phyloP scores from a whole-genome alignment of 768 basidiomycete genomes.

The Xerocomellus chrysenteron region DNA sequence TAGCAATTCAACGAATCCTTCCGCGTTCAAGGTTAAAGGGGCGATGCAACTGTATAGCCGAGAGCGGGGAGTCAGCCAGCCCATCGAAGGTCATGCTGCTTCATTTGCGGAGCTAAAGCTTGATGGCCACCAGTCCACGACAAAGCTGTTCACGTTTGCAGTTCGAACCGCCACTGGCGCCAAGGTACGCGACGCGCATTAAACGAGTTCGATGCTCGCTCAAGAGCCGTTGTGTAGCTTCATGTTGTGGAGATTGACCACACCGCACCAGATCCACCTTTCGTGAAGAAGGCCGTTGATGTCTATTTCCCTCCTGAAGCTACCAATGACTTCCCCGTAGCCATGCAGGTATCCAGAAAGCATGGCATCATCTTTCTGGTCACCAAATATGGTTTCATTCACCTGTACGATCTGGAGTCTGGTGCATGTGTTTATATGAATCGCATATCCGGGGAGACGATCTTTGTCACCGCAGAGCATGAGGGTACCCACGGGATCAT shows the following conservation, averaged over 20 bases:
- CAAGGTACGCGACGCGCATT: conserved; percentile 59
- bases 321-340: conserved; percentile 97
- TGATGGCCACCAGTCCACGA: conserved; percentile 81
- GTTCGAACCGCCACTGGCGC: conserved; percentile 97
- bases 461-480: conserved; percentile 97
- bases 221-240: conserved; percentile 52
- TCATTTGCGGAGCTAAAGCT: conserved; percentile 90
- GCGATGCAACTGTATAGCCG: conserved; percentile 95
- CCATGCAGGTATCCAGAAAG: conserved; percentile 97
- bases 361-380: conserved; percentile 97
- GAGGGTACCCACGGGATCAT: conserved; percentile 94
- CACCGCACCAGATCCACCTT: conserved; percentile 85
- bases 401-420: conserved; percentile 96
- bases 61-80: conserved; percentile 92
- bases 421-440: conserved; percentile 99
- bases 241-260: conserved; percentile 99
- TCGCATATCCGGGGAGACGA: conserved; percentile 98
- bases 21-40: conserved; percentile 98
- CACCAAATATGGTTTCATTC: conserved; percentile 99
- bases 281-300: conserved; percentile 96
- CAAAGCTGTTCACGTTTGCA: conserved; percentile 93
- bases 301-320: conserved; percentile 99
- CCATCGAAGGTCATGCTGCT: conserved; percentile 98
- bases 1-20: conserved; percentile 87
- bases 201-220: conserved; percentile 2